A percentile compares a stretch with the other conserved stretches of the same genome.
These are phyloP conservation scores for Tolypocladium paradoxum DNA, from an alignment of 2,329 filamentous ascomycete species.

Conservation along the genomic window DNA sequence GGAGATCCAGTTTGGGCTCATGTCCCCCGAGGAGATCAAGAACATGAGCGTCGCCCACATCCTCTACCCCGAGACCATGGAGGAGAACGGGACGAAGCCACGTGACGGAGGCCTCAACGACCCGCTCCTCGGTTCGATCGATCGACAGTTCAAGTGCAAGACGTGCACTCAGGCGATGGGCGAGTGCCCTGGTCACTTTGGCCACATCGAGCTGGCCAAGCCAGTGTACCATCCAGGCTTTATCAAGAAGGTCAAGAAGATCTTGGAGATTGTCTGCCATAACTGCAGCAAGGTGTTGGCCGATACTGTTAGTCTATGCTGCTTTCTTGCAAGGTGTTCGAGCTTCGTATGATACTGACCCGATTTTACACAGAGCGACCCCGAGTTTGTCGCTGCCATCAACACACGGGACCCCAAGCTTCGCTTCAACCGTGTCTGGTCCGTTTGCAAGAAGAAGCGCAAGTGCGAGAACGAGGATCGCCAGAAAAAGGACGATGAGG, in stretches of 20 bases:
- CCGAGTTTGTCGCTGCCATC: constrained; percentile 73
- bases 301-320: constrained; percentile 81
- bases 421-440: constrained; percentile 88
- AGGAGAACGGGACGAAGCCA: constrained; percentile 84
- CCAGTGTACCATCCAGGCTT: constrained; percentile 94
- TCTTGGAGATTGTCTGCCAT: constrained; percentile 97
- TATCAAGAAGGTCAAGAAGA: constrained; percentile 98
- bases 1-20: constrained; percentile 97
- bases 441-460: constrained; percentile 79
- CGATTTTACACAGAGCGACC: constrained; percentile 57
- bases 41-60: constrained; percentile 96
- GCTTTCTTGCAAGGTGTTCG: constrained; percentile 41
- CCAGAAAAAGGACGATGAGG: constrained; percentile 57
- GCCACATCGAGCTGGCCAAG: constrained; percentile 93
- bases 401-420: constrained; percentile 83
- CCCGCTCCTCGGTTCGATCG: constrained; percentile 90
- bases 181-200: constrained; percentile 95
- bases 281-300: constrained; percentile 97
- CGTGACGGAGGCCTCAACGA: constrained; percentile 91
- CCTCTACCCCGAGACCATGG: constrained; percentile 98
- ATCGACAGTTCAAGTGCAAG: constrained; percentile 88
- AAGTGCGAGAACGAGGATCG: constrained; percentile 72
- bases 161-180: constrained; percentile 94
- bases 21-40: constrained; percentile 98
- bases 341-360: constrained; percentile 49